Evolutionary conservation across 371 early-diverging fungal genomes (phyloP).

Genomic region (Paraphysoderma sedebokerense): DNA sequence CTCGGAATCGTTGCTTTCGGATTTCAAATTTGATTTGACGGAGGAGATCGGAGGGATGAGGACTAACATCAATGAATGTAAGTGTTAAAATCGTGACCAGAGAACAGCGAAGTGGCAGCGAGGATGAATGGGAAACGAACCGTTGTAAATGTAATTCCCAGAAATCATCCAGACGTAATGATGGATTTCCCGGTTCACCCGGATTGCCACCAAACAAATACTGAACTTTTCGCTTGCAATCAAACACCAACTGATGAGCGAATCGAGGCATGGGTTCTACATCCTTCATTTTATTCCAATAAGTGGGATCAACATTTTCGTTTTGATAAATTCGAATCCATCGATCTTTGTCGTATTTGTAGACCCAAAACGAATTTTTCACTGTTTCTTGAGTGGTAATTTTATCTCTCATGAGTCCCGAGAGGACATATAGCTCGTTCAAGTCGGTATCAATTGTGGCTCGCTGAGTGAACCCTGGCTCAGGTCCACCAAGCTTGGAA

Average conservation of each 20-base stretch:
- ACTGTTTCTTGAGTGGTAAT: conserved; percentile 29
- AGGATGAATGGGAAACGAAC: conserved; percentile 15
- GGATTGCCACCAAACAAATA: conserved; percentile 85
- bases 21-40: conserved; percentile 39
- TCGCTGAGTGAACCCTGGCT: conserved; percentile 67
- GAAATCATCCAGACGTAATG: conserved; percentile 58
- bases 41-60: conserved; percentile 33
- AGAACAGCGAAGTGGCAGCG: neutral
- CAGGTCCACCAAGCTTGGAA: conserved; percentile 46
- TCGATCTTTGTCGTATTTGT: conserved; percentile 31
- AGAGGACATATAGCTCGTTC: conserved; percentile 40
- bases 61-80: too few relatives aligned
- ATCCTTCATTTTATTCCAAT: conserved; percentile 23
- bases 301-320: conserved; percentile 26
- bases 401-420: conserved; percentile 12
- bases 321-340: conserved; percentile 62
- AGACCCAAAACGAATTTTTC: conserved; percentile 60
- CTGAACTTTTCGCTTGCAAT: conserved; percentile 26
- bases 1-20: conserved; percentile 46
- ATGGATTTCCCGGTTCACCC: conserved; percentile 30
- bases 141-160: conserved; percentile 56
- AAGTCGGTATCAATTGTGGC: conserved; percentile 55
- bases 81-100: too few relatives aligned
- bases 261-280: conserved; percentile 60
- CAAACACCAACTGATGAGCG: conserved; percentile 74